phyloP scores from a whole-genome alignment of 805 yeast species.

The Cyberlindnera maclurae region DNA sequence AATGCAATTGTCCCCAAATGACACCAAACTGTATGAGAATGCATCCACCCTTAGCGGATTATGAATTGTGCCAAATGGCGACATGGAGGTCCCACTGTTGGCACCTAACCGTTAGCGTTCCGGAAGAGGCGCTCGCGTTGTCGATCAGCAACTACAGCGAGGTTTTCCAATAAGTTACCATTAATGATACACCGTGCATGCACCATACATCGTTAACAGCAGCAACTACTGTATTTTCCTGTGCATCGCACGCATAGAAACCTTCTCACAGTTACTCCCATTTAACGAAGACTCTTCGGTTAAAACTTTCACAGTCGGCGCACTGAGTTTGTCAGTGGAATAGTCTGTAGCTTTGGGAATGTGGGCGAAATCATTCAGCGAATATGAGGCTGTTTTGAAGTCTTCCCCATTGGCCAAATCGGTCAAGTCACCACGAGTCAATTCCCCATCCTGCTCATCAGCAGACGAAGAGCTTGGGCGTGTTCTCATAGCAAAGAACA shows the following conservation, averaged over 20 bases:
- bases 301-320: constrained; percentile 16
- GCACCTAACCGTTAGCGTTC: too few relatives aligned
- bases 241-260: constrained; percentile 18
- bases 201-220: too few relatives aligned
- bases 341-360: constrained; percentile 2
- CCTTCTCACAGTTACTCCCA: constrained; percentile 19
- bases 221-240: too few relatives aligned
- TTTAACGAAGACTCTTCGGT: constrained; percentile 21
- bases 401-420: constrained; percentile 20
- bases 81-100: too few relatives aligned
- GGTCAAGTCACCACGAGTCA: constrained; percentile 13
- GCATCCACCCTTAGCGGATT: too few relatives aligned
- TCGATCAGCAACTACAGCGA: too few relatives aligned
- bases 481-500: constrained; percentile 32
- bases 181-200: too few relatives aligned
- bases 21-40: too few relatives aligned
- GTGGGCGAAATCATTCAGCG: constrained; percentile 9
- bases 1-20: too few relatives aligned
- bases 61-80: too few relatives aligned
- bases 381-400: constrained; percentile 13
- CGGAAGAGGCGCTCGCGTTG: too few relatives aligned
- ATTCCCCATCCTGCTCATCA: constrained; percentile 9
- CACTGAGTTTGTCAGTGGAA: constrained; percentile 13
- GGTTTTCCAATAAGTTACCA: too few relatives aligned
- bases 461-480: constrained; percentile 7